Percentiles rank a stretch among this genome's conserved stretches.
These are phyloP conservation scores for Penicillium sp. DNA, from an alignment of 2,329 filamentous ascomycete species.

Conservation along the genomic window DNA sequence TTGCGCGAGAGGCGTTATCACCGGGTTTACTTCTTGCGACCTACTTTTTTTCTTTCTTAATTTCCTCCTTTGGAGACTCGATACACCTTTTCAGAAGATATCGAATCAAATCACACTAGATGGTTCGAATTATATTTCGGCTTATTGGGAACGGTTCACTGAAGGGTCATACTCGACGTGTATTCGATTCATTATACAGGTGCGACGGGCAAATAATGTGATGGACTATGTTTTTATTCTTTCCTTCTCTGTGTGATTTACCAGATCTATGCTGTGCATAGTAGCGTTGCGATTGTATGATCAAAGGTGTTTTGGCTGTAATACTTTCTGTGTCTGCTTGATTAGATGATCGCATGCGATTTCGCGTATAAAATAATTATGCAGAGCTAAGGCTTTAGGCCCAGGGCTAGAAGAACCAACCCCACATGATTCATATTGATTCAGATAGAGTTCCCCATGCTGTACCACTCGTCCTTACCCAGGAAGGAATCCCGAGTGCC, in stretches of 20 bases:
- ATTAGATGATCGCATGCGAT: neutral
- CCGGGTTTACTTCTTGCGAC: neutral
- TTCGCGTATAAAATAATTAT: neutral
- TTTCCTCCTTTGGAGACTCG: neutral
- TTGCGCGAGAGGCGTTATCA: conserved; percentile 3
- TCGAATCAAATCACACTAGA: neutral
- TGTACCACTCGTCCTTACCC: neutral
- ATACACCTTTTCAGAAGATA: neutral
- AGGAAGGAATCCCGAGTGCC: neutral
- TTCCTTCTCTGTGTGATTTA: neutral
- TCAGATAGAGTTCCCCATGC: no score
- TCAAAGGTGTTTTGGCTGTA: neutral
- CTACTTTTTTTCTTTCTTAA: neutral
- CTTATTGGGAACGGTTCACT: neutral
- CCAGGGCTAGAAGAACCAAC: no score
- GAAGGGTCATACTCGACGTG: neutral
- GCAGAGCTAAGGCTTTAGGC: neutral
- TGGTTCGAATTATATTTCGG: neutral
- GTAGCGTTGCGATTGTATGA: neutral
- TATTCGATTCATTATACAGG: neutral
- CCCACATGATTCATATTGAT: neutral
- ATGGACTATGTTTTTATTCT: neutral
- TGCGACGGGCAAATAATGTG: neutral
- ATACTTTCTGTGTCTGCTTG: neutral
- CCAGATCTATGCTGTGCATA: neutral